Conservation (phyloP, 2,329 filamentous ascomycete species). For the Neonectria magnoliae region DNA sequence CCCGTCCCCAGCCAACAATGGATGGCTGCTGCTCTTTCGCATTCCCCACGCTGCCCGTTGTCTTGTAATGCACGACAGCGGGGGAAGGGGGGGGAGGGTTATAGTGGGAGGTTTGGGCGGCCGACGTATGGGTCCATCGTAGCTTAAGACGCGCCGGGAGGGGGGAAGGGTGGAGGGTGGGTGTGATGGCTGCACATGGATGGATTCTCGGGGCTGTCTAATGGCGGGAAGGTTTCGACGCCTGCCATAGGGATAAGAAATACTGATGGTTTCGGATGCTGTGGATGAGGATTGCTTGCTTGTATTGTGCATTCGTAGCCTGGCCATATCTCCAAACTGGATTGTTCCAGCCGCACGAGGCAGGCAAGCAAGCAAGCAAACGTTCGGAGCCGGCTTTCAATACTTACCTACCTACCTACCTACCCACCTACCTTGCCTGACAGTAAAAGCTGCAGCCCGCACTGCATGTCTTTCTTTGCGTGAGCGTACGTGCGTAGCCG, state of each 20-base stretch:
- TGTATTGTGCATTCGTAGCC: not conserved
- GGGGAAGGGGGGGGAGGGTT: too few relatives aligned
- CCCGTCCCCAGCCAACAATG: not conserved
- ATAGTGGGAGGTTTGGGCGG: not conserved
- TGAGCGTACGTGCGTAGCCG: not conserved
- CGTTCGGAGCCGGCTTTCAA: not conserved
- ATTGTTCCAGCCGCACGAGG: conserved; percentile 1
- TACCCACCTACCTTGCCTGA: too few relatives aligned
- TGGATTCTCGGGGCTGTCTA: not conserved
- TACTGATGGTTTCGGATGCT: not conserved
- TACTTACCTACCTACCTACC: not conserved
- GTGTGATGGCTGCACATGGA: conserved; percentile 1
- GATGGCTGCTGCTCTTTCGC: not conserved
- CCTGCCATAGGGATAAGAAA: too few relatives aligned
- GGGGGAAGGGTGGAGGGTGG: not conserved
- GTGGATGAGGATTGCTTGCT: not conserved
- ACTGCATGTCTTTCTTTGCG: not conserved
- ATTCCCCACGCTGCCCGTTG: not conserved
- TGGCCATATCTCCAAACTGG: too few relatives aligned
- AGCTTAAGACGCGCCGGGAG: not conserved
- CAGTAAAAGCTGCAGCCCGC: not conserved
- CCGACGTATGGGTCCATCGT: not conserved
- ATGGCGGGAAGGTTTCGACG: not conserved
- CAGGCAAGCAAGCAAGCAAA: too few relatives aligned
- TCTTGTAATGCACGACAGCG: not conserved